Evolutionary conservation across 106 monocot species (phyloP), one percentile per base, ranked within the genome.

Genomic region (Alisma plantagoaquatica): DNA sequence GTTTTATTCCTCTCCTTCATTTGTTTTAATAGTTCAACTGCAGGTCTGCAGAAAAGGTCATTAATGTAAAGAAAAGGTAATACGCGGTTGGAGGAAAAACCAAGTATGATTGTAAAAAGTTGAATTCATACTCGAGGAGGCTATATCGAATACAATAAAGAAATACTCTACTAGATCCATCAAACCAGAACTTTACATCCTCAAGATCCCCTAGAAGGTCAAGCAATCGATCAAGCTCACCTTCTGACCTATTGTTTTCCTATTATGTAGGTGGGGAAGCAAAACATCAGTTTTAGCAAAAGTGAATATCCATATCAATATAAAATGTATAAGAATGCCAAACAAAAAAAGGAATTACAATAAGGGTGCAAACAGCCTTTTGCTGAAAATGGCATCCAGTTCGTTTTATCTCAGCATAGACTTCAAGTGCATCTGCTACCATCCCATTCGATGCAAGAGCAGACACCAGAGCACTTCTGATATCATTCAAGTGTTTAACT

Each of bases 391-490:
- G 56, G 35, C 45, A 62, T 61, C 78, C 76, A 63, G 65, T 57
- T 74, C 79, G 61, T 66, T 84, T 98, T 2, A 98, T 82, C 60
- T 81, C 74, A 69, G 84, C 75, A 64, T 74, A 89, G 31, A 82
- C 17, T 26, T 62, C 42, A 38, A 98, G 72, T 64, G 89, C 89
- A 56, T 85, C 81, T 30, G 46, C 55, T 21, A 89, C 63, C 57
- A 63, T 61, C 38, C 84, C 89, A 61, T 89, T 81, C 31, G 81
- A 75, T 23, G 89, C 65, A 62, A 98, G 80, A 10, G 84, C 84
- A 57, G 73, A 65, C 24, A 89, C 33, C 23, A 98, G 74, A 4
- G 64, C 84, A 51, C 84, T 78, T 32, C 73, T 89, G 26, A 81
- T 60, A 41, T 89, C 89, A 63, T 55, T 74, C 24, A 76, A 44